These are phyloP conservation scores for Pythium chondricola DNA, from an alignment of 352 stramenopile species.

Conservation along the genomic window DNA sequence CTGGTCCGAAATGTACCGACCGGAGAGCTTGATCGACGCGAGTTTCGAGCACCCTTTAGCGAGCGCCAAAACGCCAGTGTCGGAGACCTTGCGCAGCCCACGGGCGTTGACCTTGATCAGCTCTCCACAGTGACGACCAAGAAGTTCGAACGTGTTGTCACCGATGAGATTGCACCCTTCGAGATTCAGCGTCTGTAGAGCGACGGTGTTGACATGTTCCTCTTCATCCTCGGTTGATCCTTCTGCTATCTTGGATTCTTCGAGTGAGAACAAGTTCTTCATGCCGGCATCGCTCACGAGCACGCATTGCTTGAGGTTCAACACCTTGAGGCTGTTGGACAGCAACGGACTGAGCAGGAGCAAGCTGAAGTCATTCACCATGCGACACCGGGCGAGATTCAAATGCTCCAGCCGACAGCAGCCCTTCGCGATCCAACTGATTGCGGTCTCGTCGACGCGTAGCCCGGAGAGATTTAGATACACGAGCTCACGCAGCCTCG, in stretches of 20 bases:
- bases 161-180: slow-evolving; percentile 45
- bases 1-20: slow-evolving; percentile 34
- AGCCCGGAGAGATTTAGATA: slow-evolving; percentile 39
- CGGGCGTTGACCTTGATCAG: slow-evolving; percentile 48
- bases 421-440: slow-evolving; percentile 68
- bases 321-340: slow-evolving; percentile 17
- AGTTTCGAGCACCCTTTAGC: slow-evolving; percentile 42
- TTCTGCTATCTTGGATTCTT: not conserved
- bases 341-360: slow-evolving; percentile 39
- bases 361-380: slow-evolving; percentile 55
- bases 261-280: slow-evolving; percentile 34
- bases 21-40: slow-evolving; percentile 39
- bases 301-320: slow-evolving; percentile 43
- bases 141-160: slow-evolving; percentile 28
- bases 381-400: slow-evolving; percentile 40
- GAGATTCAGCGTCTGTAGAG: slow-evolving; percentile 37
- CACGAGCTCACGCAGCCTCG: slow-evolving; percentile 20
- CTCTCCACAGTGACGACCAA: slow-evolving; percentile 28
- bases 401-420: slow-evolving; percentile 33
- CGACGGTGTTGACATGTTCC: slow-evolving; percentile 14
- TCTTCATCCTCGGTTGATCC: slow-evolving; percentile 15
- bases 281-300: slow-evolving; percentile 43
- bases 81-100: slow-evolving; percentile 50
- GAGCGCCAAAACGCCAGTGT: slow-evolving; percentile 36
- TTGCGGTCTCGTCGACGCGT: slow-evolving; percentile 48